Conservation (phyloP, 495 filamentous ascomycete species). For the Podospora pseudopauciseta region DNA sequence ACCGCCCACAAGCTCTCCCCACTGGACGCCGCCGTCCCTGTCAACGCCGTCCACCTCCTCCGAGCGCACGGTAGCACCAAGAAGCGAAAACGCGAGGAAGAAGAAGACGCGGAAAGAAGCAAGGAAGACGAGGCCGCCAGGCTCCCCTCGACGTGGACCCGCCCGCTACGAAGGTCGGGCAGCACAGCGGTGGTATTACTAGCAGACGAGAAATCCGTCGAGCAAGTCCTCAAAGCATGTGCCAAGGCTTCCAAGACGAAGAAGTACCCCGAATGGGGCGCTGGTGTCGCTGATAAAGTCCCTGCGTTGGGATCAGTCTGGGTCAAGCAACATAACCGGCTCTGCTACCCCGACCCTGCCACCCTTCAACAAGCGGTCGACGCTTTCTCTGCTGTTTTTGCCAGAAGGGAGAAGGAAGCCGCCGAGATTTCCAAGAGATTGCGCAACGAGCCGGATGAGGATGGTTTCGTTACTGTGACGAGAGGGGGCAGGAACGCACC, state of each 20-base stretch:
- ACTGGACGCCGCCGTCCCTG: conserved; percentile 33
- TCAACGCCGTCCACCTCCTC: conserved; percentile 36
- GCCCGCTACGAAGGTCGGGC: conserved; percentile 67
- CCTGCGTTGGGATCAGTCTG: conserved; percentile 57
- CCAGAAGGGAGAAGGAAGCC: conserved; percentile 61
- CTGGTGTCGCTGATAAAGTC: conserved; percentile 50
- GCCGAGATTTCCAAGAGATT: conserved; percentile 58
- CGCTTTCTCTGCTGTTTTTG: conserved; percentile 74
- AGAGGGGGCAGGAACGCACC: conserved; percentile 71
- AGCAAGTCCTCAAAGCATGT: conserved; percentile 69
- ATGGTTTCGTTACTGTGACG: conserved; percentile 91
- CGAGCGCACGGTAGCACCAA: conserved; percentile 46
- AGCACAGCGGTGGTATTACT: conserved; percentile 76
- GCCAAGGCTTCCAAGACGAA: conserved; percentile 56
- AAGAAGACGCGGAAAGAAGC: conserved; percentile 49
- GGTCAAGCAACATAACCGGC: conserved; percentile 61
- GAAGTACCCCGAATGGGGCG: conserved; percentile 46
- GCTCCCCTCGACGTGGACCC: conserved; percentile 70
- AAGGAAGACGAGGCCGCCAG: conserved; percentile 47
- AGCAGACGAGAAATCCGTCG: conserved; percentile 72
- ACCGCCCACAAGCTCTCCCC: conserved; percentile 17
- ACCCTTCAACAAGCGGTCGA: conserved; percentile 68
- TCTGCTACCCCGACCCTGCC: conserved; percentile 64
- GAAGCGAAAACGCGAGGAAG: conserved; percentile 62
- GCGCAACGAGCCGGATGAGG: conserved; percentile 79